Percentiles rank a stretch among this genome's conserved stretches.
Evolutionary conservation across 2,329 filamentous ascomycete species (phyloP).

Genomic region (Elsinoe necatrix): DNA sequence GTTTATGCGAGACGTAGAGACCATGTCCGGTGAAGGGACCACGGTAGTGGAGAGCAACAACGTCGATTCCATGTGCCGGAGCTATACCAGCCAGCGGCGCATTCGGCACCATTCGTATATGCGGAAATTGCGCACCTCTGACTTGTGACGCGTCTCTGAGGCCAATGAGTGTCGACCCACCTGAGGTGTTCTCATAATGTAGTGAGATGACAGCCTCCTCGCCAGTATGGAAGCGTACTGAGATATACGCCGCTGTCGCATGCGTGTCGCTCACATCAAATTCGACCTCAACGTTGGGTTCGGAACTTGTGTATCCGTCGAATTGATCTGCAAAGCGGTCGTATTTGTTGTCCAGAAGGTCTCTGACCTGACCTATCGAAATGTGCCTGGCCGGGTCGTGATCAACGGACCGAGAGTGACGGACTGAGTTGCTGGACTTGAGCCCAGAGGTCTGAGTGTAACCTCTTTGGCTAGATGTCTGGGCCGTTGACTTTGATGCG

Average conservation of each 20-base stretch:
- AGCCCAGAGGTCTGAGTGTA: not conserved
- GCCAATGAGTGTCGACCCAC: not conserved
- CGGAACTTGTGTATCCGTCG: not conserved
- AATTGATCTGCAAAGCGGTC: not conserved
- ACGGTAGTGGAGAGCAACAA: not conserved
- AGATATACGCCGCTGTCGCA: not conserved
- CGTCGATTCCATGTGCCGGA: not conserved
- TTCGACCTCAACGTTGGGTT: not conserved
- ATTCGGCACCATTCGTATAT: not conserved
- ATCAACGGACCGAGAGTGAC: too few species aligned
- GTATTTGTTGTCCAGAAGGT: not conserved
- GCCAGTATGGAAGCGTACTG: not conserved
- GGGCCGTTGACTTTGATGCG: not conserved
- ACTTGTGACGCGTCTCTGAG: not conserved
- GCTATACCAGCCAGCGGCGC: not conserved
- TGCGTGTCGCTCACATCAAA: slow-evolving; percentile 2
- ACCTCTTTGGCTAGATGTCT: not conserved
- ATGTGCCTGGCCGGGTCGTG: not conserved
- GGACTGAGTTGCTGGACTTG: not conserved
- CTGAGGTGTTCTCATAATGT: not conserved
- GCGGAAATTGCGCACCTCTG: not conserved
- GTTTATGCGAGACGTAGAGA: not conserved
- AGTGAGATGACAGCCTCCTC: not conserved
- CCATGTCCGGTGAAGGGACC: not conserved
- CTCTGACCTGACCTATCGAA: not conserved